Percentiles rank a stretch among this genome's conserved stretches.
These are phyloP conservation scores for Diplodia corticola DNA, from an alignment of 2,329 filamentous ascomycete species.

Conservation along the genomic window DNA sequence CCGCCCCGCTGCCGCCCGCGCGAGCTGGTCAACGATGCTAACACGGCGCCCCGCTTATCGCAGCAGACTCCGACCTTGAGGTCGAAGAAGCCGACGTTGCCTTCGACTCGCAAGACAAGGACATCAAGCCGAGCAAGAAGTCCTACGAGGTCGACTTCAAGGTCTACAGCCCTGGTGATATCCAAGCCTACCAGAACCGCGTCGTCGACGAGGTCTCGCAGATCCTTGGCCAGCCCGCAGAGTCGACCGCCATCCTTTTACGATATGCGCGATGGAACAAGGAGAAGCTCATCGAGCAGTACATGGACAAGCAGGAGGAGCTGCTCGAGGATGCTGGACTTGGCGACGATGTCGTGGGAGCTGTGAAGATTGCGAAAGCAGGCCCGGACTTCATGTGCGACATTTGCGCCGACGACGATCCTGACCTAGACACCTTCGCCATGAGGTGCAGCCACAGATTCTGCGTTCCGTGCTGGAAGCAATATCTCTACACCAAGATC, in stretches of 20 bases:
- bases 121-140: conserved; percentile 71
- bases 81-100: conserved; percentile 62
- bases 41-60: neutral
- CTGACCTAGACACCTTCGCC: conserved; percentile 77
- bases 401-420: conserved; percentile 91
- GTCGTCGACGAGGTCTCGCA: conserved; percentile 88
- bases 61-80: conserved; percentile 53
- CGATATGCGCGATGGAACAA: conserved; percentile 95
- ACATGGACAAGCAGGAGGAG: conserved; percentile 84
- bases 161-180: conserved; percentile 76
- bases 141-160: conserved; percentile 83
- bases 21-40: conserved; percentile 25
- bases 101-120: conserved; percentile 66
- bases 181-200: conserved; percentile 79
- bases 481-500: conserved; percentile 92
- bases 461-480: conserved; percentile 87
- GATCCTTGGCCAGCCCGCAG: conserved; percentile 84
- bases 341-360: conserved; percentile 51
- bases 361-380: conserved; percentile 69
- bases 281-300: conserved; percentile 88
- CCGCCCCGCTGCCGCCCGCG: neutral
- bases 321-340: conserved; percentile 84
- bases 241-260: conserved; percentile 86
- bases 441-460: conserved; percentile 95
- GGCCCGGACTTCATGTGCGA: conserved; percentile 78